phyloP scores from a whole-genome alignment of 345 rosid genomes.

The Triadica sebifera region DNA sequence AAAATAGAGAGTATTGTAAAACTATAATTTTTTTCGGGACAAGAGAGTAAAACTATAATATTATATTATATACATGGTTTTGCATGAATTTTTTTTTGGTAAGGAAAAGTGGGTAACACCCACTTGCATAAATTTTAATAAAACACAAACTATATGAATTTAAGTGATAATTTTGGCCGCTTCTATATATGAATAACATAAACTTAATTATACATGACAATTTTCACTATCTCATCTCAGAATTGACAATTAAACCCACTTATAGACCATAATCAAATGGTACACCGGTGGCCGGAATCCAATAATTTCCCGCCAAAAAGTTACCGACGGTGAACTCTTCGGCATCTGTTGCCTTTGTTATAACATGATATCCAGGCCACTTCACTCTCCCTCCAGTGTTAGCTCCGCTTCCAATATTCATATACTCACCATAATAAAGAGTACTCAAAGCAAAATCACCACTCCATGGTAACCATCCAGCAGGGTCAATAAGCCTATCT shows the following conservation, averaged over 20 bases:
- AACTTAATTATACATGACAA: too few species aligned
- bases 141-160: too few species aligned
- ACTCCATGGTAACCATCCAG: constrained; percentile 81
- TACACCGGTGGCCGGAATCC: constrained; percentile 77
- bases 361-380: constrained; percentile 64
- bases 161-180: too few species aligned
- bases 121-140: too few species aligned
- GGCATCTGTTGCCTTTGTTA: constrained; percentile 40
- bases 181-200: too few species aligned
- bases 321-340: constrained; percentile 63
- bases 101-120: too few species aligned
- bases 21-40: too few species aligned
- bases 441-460: constrained; percentile 71
- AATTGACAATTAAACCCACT: neutral
- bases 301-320: constrained; percentile 57
- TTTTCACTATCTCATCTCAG: too few species aligned
- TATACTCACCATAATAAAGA: constrained; percentile 77
- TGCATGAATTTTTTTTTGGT: too few species aligned
- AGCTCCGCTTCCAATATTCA: constrained; percentile 68
- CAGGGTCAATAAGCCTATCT: constrained; percentile 46
- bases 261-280: constrained; percentile 60
- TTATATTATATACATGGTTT: too few species aligned
- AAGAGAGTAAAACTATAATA: too few species aligned
- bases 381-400: constrained; percentile 57
- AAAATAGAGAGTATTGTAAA: too few species aligned